Conservation (phyloP, 1,284 basidiomycete genomes). For the Pseudomicrostroma phylloplanum region DNA sequence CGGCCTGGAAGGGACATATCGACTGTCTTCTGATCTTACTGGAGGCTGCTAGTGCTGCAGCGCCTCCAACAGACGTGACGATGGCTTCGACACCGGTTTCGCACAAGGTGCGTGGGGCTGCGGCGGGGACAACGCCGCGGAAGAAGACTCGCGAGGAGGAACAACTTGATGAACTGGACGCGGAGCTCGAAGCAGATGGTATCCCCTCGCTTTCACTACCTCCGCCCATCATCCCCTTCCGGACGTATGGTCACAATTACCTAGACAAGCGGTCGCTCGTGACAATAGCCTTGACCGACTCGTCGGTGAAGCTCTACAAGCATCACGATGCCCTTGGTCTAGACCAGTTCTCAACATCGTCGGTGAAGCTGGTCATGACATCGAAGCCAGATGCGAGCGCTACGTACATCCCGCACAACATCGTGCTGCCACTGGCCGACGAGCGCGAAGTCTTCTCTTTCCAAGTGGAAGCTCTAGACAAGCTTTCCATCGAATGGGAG, state of each 20-base stretch:
- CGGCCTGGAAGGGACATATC: conserved; percentile 94
- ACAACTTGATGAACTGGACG: conserved; percentile 21
- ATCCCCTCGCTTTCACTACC: conserved; percentile 91
- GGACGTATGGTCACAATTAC: conserved; percentile 51
- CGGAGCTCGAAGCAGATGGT: conserved; percentile 61
- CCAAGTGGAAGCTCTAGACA: conserved; percentile 70
- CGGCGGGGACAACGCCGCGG: neutral
- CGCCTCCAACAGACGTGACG: neutral
- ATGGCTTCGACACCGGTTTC: conserved; percentile 1
- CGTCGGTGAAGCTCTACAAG: conserved; percentile 46
- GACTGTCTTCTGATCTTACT: conserved; percentile 55
- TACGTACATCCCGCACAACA: conserved; percentile 56
- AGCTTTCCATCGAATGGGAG: conserved; percentile 82
- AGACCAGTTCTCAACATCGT: conserved; percentile 56
- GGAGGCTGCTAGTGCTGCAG: conserved; percentile 28
- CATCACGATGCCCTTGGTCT: conserved; percentile 40
- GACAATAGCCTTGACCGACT: conserved; percentile 62
- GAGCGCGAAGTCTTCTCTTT: conserved; percentile 80
- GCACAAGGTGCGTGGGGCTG: neutral
- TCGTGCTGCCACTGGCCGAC: conserved; percentile 69
- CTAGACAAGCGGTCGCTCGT: conserved; percentile 81
- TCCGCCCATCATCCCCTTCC: conserved; percentile 89
- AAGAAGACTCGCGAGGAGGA: conserved; percentile 12
- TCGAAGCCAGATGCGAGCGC: conserved; percentile 71
- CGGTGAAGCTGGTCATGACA: conserved; percentile 89